Evolutionary conservation across 2,329 filamentous ascomycete genomes (phyloP).

Genomic region (Periconia macrospinosa): DNA sequence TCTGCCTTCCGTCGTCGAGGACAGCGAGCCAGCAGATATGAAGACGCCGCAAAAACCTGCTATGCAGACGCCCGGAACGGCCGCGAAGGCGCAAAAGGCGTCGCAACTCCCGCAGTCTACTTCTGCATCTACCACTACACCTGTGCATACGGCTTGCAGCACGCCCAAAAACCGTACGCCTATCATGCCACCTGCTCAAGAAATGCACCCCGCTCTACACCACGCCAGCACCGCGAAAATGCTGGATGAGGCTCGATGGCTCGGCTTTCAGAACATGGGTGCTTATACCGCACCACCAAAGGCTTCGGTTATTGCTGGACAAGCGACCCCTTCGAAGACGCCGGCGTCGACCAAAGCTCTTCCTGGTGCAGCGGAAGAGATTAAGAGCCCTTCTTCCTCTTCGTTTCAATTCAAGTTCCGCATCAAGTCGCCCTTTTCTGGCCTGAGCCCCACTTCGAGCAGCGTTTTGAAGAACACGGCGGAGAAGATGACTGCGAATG

Average conservation of each 20-base stretch:
- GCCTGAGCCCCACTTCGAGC: constrained; percentile 63
- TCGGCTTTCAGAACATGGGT: constrained; percentile 75
- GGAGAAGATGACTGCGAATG: constrained; percentile 56
- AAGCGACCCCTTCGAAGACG: constrained; percentile 67
- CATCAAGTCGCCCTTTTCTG: constrained; percentile 57
- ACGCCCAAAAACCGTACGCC: constrained; percentile 65
- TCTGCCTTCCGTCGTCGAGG: constrained; percentile 19
- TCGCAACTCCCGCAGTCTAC: constrained; percentile 54
- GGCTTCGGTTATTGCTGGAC: constrained; percentile 46
- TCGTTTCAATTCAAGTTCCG: constrained; percentile 64
- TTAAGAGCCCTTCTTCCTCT: constrained; percentile 53
- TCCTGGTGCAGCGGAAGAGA: constrained; percentile 17
- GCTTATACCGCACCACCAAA: constrained; percentile 54
- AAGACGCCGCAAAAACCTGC: constrained; percentile 27
- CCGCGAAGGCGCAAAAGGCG: constrained; percentile 10
- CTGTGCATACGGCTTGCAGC: constrained; percentile 18
- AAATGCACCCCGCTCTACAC: constrained; percentile 89
- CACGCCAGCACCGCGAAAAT: constrained; percentile 74
- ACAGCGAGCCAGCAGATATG: constrained; percentile 12
- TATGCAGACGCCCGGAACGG: constrained; percentile 12
- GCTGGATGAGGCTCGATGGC: constrained; percentile 75
- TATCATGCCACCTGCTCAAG: constrained; percentile 70
- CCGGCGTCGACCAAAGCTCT: constrained; percentile 18
- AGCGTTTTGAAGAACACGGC: constrained; percentile 67
- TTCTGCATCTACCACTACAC: constrained; percentile 23